Percentiles rank a stretch among this genome's conserved stretches.
These are phyloP conservation scores for Fraxinus sp. DNA, from an alignment of 305 asterid species.

Conservation along the genomic window DNA sequence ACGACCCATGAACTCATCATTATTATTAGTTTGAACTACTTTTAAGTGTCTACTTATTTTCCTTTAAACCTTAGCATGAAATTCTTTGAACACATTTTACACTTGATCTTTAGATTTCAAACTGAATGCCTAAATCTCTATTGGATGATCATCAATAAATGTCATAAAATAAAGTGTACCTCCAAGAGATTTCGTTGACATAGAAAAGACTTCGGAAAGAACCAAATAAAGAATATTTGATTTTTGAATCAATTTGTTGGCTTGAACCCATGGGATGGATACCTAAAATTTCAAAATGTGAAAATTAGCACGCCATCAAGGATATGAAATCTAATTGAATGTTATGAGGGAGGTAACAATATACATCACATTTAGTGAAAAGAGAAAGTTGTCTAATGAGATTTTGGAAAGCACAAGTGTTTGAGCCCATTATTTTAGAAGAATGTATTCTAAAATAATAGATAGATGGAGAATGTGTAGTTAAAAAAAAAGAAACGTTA, in stretches of 20 bases:
- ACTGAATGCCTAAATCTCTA: neutral
- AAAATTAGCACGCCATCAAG: neutral
- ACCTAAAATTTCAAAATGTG: neutral
- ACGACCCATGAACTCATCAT: neutral
- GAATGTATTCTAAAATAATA: too few relatives aligned
- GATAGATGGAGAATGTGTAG: too few relatives aligned
- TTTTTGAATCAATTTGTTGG: neutral
- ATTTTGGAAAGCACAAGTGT: too few relatives aligned
- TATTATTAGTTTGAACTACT: neutral
- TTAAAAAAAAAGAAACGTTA: too few relatives aligned
- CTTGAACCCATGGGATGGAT: neutral
- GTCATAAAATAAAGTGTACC: neutral
- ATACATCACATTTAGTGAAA: neutral
- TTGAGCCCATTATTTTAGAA: too few relatives aligned
- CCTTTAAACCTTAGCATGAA: neutral
- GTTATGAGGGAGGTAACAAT: neutral
- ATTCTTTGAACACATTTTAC: neutral
- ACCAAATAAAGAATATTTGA: neutral
- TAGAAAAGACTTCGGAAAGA: neutral
- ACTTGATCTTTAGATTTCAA: neutral
- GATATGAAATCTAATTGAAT: neutral
- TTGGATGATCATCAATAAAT: neutral
- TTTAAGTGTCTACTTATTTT: neutral
- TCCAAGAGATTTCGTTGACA: neutral
- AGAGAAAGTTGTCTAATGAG: neutral